Conservation (phyloP, 2,329 filamentous ascomycete species). For the Calonectria pauciramosa region DNA sequence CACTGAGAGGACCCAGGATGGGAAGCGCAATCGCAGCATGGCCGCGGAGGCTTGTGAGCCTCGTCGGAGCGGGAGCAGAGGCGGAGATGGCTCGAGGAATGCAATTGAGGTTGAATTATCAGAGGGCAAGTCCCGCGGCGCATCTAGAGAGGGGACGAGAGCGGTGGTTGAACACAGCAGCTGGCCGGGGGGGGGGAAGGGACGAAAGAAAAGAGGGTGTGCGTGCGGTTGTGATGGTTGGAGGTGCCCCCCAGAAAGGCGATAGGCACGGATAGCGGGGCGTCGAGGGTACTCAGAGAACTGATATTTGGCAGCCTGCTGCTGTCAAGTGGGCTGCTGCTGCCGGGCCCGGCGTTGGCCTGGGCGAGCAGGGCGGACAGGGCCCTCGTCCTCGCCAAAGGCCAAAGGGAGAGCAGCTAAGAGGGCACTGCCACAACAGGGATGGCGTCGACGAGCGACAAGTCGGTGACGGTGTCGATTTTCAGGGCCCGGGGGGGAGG, state of each 20-base stretch:
- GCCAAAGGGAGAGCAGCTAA: slow-evolving; percentile 12
- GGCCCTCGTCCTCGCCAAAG: background rate
- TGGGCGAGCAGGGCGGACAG: background rate
- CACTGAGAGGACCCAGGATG: slow-evolving; percentile 44
- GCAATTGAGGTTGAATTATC: slow-evolving; percentile 40
- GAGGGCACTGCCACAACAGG: slow-evolving; percentile 34
- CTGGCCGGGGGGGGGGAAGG: slow-evolving; percentile 37
- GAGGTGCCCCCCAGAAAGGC: slow-evolving; percentile 23
- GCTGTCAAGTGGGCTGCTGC: slow-evolving; percentile 24
- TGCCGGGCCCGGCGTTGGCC: background rate
- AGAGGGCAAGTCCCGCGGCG: slow-evolving; percentile 37
- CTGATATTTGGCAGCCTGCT: slow-evolving; percentile 22
- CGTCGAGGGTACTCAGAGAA: slow-evolving; percentile 14
- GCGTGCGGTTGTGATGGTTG: slow-evolving; percentile 20
- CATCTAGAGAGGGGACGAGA: slow-evolving; percentile 29
- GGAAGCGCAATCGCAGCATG: slow-evolving; percentile 47
- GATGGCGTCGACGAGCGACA: slow-evolving; percentile 26
- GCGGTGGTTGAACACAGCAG: slow-evolving; percentile 46
- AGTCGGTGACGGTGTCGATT: slow-evolving; percentile 30
- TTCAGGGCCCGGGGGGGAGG: slow-evolving; percentile 14
- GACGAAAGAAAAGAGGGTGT: slow-evolving; percentile 30
- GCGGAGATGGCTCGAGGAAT: background rate
- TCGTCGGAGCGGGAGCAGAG: slow-evolving; percentile 29
- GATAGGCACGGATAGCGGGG: slow-evolving; percentile 27
- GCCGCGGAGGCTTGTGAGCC: slow-evolving; percentile 46